Evolutionary conservation across 805 yeast genomes (phyloP).

Genomic region (Metschnikowia colocasiae): DNA sequence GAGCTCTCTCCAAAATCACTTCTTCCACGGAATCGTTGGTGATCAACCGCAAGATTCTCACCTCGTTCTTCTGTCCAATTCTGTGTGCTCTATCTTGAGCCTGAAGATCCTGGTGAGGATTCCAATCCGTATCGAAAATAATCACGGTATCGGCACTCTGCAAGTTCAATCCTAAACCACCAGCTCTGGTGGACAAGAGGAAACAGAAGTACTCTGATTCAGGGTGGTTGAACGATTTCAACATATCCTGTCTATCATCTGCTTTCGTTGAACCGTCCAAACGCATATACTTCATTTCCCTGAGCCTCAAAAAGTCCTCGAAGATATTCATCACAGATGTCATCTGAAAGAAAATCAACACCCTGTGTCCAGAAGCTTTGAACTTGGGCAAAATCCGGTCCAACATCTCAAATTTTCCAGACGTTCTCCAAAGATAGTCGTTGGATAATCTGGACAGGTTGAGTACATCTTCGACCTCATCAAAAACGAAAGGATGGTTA

Average conservation of each 20-base stretch:
- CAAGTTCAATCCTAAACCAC: slow-evolving; percentile 82
- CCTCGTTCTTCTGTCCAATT: slow-evolving; percentile 87
- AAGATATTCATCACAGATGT: slow-evolving; percentile 86
- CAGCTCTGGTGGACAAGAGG: slow-evolving; percentile 79
- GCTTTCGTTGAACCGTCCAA: slow-evolving; percentile 82
- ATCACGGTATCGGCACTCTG: slow-evolving; percentile 88
- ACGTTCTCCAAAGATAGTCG: slow-evolving; percentile 67
- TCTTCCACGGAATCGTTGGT: slow-evolving; percentile 83
- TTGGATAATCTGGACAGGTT: slow-evolving; percentile 62
- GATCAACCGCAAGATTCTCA: slow-evolving; percentile 72
- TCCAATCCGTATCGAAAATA: slow-evolving; percentile 87
- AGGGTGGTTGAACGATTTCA: slow-evolving; percentile 72
- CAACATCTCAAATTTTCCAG: slow-evolving; percentile 78
- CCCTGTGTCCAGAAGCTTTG: slow-evolving; percentile 71
- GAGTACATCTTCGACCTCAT: slow-evolving; percentile 69
- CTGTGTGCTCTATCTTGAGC: slow-evolving; percentile 90
- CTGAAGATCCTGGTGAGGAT: slow-evolving; percentile 87
- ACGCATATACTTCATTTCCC: slow-evolving; percentile 66
- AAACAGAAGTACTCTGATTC: slow-evolving; percentile 75
- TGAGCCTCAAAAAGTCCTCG: slow-evolving; percentile 75
- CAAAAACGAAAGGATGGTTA: slow-evolving; percentile 85
- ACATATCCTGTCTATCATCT: slow-evolving; percentile 74
- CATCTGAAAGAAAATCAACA: slow-evolving; percentile 82
- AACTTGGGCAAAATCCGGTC: slow-evolving; percentile 75
- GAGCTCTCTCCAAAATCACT: slow-evolving; percentile 76